Evolutionary conservation across 2,329 filamentous ascomycete genomes (phyloP).

Genomic region (Botryotinia convoluta): DNA sequence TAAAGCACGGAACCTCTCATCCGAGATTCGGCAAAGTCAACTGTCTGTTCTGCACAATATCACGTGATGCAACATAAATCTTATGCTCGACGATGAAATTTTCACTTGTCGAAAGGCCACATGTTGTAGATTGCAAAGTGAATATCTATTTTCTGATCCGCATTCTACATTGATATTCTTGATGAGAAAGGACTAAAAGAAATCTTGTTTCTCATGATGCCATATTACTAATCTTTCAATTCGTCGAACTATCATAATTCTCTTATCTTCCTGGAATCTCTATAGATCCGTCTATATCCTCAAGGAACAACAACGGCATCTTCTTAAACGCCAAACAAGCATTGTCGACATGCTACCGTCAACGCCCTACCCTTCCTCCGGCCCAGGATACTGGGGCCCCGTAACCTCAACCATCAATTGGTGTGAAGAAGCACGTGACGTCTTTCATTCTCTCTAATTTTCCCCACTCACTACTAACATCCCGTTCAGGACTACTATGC

Average conservation of each 20-base stretch:
- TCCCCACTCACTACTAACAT: not conserved
- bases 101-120: not conserved
- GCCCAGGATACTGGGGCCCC: not conserved
- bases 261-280: not conserved
- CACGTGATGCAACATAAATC: not conserved
- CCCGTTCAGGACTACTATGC: not conserved
- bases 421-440: slow-evolving; percentile 6
- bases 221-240: not conserved
- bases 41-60: not conserved
- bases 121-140: not conserved
- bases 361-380: not conserved
- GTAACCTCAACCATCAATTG: slow-evolving; percentile 10
- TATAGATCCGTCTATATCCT: not conserved
- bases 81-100: not conserved
- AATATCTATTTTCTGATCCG: not conserved
- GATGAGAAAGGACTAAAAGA: not conserved
- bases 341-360: not conserved
- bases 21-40: not conserved
- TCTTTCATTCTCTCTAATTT: not conserved
- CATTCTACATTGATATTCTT: no score
- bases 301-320: not conserved
- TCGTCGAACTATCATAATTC: not conserved
- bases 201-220: not conserved
- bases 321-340: not conserved
- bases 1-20: not conserved